These are phyloP conservation scores for Prillingera fragicola DNA, from an alignment of 1,284 basidiomycete species.

Conservation along the genomic window DNA sequence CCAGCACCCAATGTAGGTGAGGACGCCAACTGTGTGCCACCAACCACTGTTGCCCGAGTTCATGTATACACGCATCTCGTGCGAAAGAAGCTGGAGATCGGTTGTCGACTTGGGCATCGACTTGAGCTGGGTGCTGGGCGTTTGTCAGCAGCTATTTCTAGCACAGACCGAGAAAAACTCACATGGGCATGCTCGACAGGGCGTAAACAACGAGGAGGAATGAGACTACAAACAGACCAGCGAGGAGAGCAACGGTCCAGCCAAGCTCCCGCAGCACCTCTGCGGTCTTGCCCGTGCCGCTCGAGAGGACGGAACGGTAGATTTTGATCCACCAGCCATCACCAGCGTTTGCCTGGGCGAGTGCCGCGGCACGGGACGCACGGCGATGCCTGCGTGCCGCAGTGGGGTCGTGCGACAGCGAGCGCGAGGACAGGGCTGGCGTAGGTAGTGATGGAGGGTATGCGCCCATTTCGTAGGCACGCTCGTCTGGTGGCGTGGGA, in stretches of 20 bases:
- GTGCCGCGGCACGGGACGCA: slow-evolving; percentile 9
- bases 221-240: slow-evolving; percentile 39
- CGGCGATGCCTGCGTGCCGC: slow-evolving; percentile 5
- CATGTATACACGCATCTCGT: slow-evolving; percentile 48
- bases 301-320: slow-evolving; percentile 10
- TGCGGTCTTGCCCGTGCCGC: slow-evolving; percentile 36
- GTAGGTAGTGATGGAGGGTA: slow-evolving; percentile 38
- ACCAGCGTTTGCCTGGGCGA: slow-evolving; percentile 6
- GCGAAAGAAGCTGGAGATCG: slow-evolving; percentile 46
- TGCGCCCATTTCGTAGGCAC: slow-evolving; percentile 1
- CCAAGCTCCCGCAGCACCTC: slow-evolving; percentile 42
- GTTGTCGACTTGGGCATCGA: slow-evolving; percentile 46
- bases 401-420: slow-evolving; percentile 26
- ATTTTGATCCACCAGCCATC: slow-evolving; percentile 22
- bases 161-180: too few relatives aligned
- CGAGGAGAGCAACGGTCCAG: slow-evolving; percentile 44
- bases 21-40: slow-evolving; percentile 59
- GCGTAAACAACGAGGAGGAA: slow-evolving; percentile 38
- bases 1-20: slow-evolving; percentile 80
- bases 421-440: slow-evolving; percentile 42
- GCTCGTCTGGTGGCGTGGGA: slow-evolving; percentile 30
- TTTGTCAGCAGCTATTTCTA: slow-evolving; percentile 8
- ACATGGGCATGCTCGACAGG: slow-evolving; percentile 46
- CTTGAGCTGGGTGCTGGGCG: slow-evolving; percentile 37
- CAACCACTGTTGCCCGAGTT: slow-evolving; percentile 35